Base-by-base conservation (phyloP, 352 stramenopile genomes). In the Globisporangium perplexum region DNA sequence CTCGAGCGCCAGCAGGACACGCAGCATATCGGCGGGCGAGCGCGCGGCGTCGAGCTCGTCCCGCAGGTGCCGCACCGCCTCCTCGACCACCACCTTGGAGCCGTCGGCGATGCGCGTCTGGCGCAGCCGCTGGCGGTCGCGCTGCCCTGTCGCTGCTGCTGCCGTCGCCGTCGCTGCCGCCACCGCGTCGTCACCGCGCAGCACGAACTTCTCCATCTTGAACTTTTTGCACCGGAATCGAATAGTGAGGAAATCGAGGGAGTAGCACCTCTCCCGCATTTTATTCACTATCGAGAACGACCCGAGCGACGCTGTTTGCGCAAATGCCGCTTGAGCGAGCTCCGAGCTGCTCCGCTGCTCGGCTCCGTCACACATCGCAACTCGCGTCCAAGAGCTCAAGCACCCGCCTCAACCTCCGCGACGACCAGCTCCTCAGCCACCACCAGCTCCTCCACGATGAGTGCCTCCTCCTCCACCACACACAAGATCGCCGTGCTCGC, bases 401-500 rank as follows among this genome's bases (percentile, higher is more conserved):
- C 47, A 26, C 28, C 53, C 52, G 18, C 18, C 42, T 23, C 28
- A 31, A 18, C 23, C 7, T 15, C 35, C 39, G 6, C 50, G 24
- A 41, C 14, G 17, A 36, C 26, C 22, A 30, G 41, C 26, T 18
- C 24, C 33, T 17, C 35, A n/a, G 6, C 33, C 23, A 12, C 50
- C 49, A 41, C 26, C 26, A 20, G 46, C 14, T 3, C 18, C 3
- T 46, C 30, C 42, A 62, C 10, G 22, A 74, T 76, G 68, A 79
- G 65, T 68, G 56, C 57, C 41, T 71, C 70, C 57, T 77, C 66
- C 69, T 57, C 57, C 44, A 72, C 70, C 55, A 76, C 66, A 20
- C 71, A 86, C 69, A 88, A 89, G 65, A 96, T 99, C 57, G 98
- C 96, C 12, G 79, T 99, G 53, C 84, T 99, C 23, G 85, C 96